Evolutionary conservation across 495 filamentous ascomycete genomes (phyloP), one percentile per base, ranked within the genome.

Genomic region (Neurospora sp.): DNA sequence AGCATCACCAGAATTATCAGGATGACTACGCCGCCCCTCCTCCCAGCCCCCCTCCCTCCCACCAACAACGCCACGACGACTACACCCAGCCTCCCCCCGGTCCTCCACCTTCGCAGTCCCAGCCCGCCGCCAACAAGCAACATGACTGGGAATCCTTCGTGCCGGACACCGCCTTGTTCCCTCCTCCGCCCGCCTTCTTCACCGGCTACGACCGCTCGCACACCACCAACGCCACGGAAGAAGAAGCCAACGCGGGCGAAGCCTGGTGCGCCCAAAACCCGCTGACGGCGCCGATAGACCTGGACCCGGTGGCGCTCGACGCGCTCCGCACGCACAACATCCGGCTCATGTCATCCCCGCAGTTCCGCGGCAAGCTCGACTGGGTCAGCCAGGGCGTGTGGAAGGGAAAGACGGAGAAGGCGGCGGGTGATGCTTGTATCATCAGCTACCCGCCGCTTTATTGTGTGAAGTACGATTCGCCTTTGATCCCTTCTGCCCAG

Each of bases 81-180:
- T 80, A 79, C 70, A 72, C 74, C 10, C 79, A 79, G 7, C 81
- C 86, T 5, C 85, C 84, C 0, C 79, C 82, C 0, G 84, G 82
- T 1, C 83, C 84, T 1, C 88, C 88, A 7, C 88, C 90, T 37
- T 84, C 87, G 36, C 69, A 85, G 71, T 70, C 80, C 31, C 69
- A 73, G 19, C 36, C n/a, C 37, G 69, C 77, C 9, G n/a, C 42
- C 9, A 10, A 45, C 73, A 75, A 77, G 74, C 40, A 91, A 76
- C 92, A 96, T 78, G 92, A 94, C 84, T 96, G 93, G 94, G 86
- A 91, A 76, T 85, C 88, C 36, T 86, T 89, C 6, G 89, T 96
- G 13, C 92, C 92, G 4, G 94, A 97, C 80, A 96, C 88, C 36
- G 83, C 93, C 1, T 86, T 90, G 42, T 90, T 97, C 70, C 94